Evolutionary conservation across 768 basidiomycete species (phyloP).

Genomic region (Leccinellum albellum): DNA sequence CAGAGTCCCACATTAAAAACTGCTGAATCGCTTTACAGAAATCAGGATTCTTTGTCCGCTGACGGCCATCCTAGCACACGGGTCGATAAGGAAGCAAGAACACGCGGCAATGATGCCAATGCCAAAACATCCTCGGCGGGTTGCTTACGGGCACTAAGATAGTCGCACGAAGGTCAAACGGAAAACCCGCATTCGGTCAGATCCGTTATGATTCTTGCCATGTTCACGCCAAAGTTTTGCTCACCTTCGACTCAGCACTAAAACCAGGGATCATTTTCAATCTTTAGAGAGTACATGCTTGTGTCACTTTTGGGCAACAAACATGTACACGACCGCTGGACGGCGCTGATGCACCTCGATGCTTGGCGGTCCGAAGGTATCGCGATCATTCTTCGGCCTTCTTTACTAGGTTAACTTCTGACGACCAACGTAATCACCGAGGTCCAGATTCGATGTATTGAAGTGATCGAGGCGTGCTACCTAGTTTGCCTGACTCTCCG

Average conservation of each 20-base stretch:
- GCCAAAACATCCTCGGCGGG: conserved; percentile 4
- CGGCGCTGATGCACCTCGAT: background rate
- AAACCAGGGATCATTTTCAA: too few relatives aligned
- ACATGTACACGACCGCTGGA: background rate
- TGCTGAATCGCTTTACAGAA: conserved; percentile 1
- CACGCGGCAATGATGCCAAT: conserved; percentile 8
- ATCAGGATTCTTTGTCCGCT: conserved; percentile 17
- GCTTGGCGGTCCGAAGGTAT: conserved; percentile 13
- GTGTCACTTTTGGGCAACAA: background rate
- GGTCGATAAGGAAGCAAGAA: conserved; percentile 16
- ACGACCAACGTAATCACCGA: conserved; percentile 16
- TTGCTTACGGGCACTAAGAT: conserved; percentile 19
- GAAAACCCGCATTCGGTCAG: conserved; percentile 6
- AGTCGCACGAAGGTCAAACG: conserved; percentile 9
- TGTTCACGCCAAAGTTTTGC: background rate
- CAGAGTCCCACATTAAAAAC: conserved; percentile 11
- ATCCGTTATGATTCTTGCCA: background rate
- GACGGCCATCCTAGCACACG: conserved; percentile 1
- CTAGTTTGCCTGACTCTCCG: background rate
- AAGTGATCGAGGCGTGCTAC: background rate
- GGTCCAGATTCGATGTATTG: background rate
- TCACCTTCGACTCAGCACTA: background rate
- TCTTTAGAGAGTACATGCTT: too few relatives aligned
- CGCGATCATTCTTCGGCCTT: conserved; percentile 18
- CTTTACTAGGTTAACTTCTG: conserved; percentile 14